Evolutionary conservation across 345 rosid species (phyloP).

Genomic region (Populus simonii): DNA sequence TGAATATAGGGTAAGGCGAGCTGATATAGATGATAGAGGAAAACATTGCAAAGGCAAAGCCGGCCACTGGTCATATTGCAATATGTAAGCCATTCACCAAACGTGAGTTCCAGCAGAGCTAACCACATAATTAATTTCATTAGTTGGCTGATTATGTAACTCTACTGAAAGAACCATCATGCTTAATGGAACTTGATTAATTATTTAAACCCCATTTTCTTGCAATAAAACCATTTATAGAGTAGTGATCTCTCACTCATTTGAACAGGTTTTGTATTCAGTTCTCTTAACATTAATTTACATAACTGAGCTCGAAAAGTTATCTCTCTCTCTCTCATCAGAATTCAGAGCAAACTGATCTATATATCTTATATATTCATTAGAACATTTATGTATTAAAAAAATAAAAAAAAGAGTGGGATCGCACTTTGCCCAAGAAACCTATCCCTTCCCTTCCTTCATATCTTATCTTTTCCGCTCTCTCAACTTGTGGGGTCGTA

Average conservation of each 20-base stretch:
- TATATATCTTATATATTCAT: constrained; percentile 34
- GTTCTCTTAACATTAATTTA: background rate
- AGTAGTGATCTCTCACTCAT: no score
- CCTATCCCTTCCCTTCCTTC: constrained; percentile 53
- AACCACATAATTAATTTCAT: background rate
- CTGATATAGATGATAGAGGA: background rate
- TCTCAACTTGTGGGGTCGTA: constrained; percentile 63
- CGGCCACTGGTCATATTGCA: background rate
- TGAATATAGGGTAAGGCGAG: background rate
- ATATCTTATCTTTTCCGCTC: constrained; percentile 54
- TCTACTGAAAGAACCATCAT: background rate
- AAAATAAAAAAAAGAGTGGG: constrained; percentile 22
- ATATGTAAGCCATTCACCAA: background rate
- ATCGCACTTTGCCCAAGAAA: constrained; percentile 63
- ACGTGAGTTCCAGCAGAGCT: constrained; percentile 18
- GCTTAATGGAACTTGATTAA: background rate
- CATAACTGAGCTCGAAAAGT: background rate
- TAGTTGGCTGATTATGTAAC: background rate
- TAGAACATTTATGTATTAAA: background rate
- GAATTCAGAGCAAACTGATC: background rate
- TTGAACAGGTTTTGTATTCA: background rate
- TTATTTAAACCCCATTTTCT: background rate
- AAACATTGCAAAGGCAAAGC: background rate
- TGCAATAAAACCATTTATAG: background rate
- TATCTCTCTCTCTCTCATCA: background rate